Evolutionary conservation across 345 rosid genomes (phyloP).

Genomic region (Aquilaria sinensis): DNA sequence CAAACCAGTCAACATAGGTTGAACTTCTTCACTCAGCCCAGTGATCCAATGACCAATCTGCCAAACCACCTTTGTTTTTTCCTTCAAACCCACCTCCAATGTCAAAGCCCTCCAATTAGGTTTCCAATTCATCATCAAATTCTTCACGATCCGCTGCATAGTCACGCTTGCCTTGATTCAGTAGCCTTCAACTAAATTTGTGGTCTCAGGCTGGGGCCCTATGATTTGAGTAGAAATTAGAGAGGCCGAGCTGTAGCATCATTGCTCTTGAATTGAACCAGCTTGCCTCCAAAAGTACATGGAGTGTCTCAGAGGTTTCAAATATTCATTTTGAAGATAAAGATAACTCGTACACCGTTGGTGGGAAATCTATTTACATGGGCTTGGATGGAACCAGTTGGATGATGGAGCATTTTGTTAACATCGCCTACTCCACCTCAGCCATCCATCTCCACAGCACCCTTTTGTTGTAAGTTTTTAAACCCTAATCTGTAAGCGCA

Average conservation of each 20-base stretch:
- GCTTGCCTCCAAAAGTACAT: slow-evolving; percentile 5
- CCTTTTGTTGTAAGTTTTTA: too few species aligned
- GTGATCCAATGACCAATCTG: too few species aligned
- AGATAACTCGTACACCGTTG: slow-evolving; percentile 19
- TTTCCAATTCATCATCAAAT: too few species aligned
- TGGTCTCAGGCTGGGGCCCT: slow-evolving; percentile 82
- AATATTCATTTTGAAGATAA: slow-evolving; percentile 16
- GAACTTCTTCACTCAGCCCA: too few species aligned
- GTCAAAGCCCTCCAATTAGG: too few species aligned
- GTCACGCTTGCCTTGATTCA: not conserved
- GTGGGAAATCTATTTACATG: slow-evolving; percentile 68
- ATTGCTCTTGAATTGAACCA: slow-evolving; percentile 14
- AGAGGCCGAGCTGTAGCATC: slow-evolving; percentile 30
- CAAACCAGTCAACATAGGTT: too few species aligned
- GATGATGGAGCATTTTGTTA: slow-evolving; percentile 86
- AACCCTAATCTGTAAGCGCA: too few species aligned
- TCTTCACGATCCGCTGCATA: too few species aligned
- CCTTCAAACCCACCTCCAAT: too few species aligned
- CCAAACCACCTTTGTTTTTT: too few species aligned
- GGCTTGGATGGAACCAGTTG: slow-evolving; percentile 97
- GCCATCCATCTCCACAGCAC: too few species aligned
- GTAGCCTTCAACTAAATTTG: slow-evolving; percentile 66
- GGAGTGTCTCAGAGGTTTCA: slow-evolving; percentile 17
- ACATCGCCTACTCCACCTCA: slow-evolving; percentile 33
- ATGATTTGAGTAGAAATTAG: slow-evolving; percentile 59